Evolutionary conservation across 2,329 filamentous ascomycete genomes (phyloP).

Genomic region (Penicillium decumbens): DNA sequence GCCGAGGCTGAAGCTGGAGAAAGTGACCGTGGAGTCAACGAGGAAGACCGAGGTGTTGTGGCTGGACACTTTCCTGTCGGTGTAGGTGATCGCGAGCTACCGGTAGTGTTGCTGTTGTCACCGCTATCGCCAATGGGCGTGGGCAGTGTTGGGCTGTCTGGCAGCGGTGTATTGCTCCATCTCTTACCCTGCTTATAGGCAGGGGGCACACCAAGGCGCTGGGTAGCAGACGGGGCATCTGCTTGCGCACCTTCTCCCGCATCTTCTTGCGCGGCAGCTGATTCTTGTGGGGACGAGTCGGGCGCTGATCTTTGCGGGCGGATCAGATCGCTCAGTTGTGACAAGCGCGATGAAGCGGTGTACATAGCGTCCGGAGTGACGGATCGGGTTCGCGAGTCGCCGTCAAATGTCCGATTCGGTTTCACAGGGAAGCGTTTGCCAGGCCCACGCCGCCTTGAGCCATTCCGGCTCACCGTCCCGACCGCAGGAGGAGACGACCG

Average conservation of each 20-base stretch:
- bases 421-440: slow-evolving; percentile 12
- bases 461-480: slow-evolving; percentile 14
- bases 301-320: slow-evolving; percentile 33
- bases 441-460: slow-evolving; percentile 3
- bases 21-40: slow-evolving; percentile 10
- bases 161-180: slow-evolving; percentile 33
- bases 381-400: slow-evolving; percentile 21
- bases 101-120: slow-evolving; percentile 1
- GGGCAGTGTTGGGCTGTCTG: slow-evolving; percentile 36
- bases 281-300: slow-evolving; percentile 23
- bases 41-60: slow-evolving; percentile 9
- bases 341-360: slow-evolving; percentile 1
- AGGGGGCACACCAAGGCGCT: slow-evolving; percentile 29
- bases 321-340: slow-evolving; percentile 12
- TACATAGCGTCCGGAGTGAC: slow-evolving; percentile 3
- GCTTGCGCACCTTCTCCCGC: background rate
- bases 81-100: slow-evolving; percentile 1
- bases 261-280: background rate
- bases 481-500: slow-evolving; percentile 19
- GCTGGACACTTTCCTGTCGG: slow-evolving; percentile 10
- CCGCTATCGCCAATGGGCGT: slow-evolving; percentile 10
- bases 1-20: slow-evolving; percentile 17
- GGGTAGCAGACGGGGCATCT: slow-evolving; percentile 10
- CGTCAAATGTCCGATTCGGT: slow-evolving; percentile 21
- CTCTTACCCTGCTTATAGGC: slow-evolving; percentile 30